Evolutionary conservation across 2,329 filamentous ascomycete genomes (phyloP).

Genomic region (Trichoderma cornu-damae): DNA sequence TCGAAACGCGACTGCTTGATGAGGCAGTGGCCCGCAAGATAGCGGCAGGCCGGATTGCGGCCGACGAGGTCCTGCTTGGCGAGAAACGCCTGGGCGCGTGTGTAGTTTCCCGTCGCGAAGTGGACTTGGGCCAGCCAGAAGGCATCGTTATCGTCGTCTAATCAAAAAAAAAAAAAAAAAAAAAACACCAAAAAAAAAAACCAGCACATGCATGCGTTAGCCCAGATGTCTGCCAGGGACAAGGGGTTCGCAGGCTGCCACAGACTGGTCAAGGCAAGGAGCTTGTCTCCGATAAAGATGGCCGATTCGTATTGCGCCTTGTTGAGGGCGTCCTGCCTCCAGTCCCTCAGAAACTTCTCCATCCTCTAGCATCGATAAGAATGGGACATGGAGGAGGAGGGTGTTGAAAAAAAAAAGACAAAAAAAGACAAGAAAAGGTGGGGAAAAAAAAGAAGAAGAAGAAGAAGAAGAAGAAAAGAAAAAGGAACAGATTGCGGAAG

Average conservation of each 20-base stretch:
- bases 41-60: constrained; percentile 80
- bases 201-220: constrained; percentile 12
- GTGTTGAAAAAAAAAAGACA: no score
- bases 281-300: constrained; percentile 95
- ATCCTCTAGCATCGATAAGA: constrained; percentile 44
- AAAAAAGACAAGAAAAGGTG: not conserved
- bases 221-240: not conserved
- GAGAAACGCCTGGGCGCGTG: constrained; percentile 80
- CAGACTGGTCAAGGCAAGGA: constrained; percentile 86
- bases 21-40: constrained; percentile 88
- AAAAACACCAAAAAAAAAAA: no score
- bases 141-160: constrained; percentile 88
- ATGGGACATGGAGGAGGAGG: not conserved
- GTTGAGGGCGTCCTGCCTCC: constrained; percentile 92
- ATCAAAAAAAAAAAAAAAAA: no score
- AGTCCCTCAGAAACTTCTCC: constrained; percentile 90
- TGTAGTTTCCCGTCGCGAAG: constrained; percentile 93
- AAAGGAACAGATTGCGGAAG: not conserved
- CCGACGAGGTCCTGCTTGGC: constrained; percentile 75
- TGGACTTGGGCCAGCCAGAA: constrained; percentile 99
- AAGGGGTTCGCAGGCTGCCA: constrained; percentile 15
- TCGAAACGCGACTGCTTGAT: constrained; percentile 89
- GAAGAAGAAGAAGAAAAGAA: not conserved
- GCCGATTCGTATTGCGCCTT: constrained; percentile 95
- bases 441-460: not conserved